phyloP scores from a whole-genome alignment of 2,329 filamentous ascomycete species.

The Aspergillus aculeatus region DNA sequence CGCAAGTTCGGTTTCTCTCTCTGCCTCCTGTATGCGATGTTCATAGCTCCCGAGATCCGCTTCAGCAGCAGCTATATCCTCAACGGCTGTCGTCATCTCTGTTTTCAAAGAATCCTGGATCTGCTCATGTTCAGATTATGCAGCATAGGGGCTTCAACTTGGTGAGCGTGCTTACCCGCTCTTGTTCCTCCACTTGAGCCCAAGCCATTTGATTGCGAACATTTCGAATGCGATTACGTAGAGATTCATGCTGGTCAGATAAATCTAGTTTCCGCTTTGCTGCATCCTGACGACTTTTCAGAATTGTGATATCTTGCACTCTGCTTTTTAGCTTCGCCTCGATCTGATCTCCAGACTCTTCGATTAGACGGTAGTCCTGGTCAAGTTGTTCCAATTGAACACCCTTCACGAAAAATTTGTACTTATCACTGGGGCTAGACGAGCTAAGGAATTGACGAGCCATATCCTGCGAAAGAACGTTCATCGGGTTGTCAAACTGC shows the following conservation, averaged over 20 bases:
- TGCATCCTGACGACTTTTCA: slow-evolving; percentile 60
- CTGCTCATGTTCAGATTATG: slow-evolving; percentile 21
- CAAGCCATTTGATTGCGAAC: slow-evolving; percentile 73
- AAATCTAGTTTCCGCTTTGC: slow-evolving; percentile 65
- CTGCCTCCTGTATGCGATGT: slow-evolving; percentile 45
- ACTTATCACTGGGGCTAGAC: slow-evolving; percentile 80
- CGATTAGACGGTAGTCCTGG: slow-evolving; percentile 82
- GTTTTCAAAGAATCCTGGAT: slow-evolving; percentile 36
- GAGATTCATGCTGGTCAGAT: slow-evolving; percentile 64
- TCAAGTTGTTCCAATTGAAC: slow-evolving; percentile 91
- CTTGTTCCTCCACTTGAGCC: slow-evolving; percentile 78
- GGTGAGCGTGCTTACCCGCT: slow-evolving; percentile 46
- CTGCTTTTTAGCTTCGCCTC: slow-evolving; percentile 62
- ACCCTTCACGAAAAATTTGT: slow-evolving; percentile 93
- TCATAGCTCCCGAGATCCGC: slow-evolving; percentile 46
- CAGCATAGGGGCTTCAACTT: not conserved
- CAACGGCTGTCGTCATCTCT: slow-evolving; percentile 39
- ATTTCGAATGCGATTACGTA: slow-evolving; percentile 61
- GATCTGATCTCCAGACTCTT: slow-evolving; percentile 73
- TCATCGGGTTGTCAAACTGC: slow-evolving; percentile 96
- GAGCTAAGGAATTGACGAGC: slow-evolving; percentile 89
- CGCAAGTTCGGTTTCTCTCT: slow-evolving; percentile 40
- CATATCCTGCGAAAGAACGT: slow-evolving; percentile 91
- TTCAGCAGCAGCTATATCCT: slow-evolving; percentile 51
- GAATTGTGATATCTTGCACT: slow-evolving; percentile 60